Conservation (phyloP, 1,284 basidiomycete genomes). For the Marasmius sp. region DNA sequence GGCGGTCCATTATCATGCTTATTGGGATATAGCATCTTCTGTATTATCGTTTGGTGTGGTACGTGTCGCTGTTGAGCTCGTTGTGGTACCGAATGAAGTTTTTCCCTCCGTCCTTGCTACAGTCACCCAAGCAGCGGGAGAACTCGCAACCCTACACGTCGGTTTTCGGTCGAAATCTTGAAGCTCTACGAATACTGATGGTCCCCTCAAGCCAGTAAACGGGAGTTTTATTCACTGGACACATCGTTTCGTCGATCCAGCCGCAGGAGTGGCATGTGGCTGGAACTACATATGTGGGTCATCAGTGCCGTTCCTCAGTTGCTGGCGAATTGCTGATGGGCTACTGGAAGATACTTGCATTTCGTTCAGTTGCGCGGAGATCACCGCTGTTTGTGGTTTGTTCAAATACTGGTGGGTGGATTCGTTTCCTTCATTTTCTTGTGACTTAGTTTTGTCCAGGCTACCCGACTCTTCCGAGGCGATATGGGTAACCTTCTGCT, state of each 20-base stretch:
- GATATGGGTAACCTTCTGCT: conserved; percentile 14
- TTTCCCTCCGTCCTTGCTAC: background rate
- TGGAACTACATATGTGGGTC: conserved; percentile 15
- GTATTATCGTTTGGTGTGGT: conserved; percentile 15
- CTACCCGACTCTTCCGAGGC: conserved; percentile 13
- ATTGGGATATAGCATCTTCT: conserved; percentile 13
- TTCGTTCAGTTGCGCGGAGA: conserved; percentile 14
- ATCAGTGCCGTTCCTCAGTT: background rate
- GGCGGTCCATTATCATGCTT: conserved; percentile 14
- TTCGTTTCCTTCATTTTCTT: background rate
- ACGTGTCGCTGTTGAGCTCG: background rate
- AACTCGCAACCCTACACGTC: conserved; percentile 7
- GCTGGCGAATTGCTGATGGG: background rate
- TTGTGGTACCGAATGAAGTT: background rate
- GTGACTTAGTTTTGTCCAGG: background rate
- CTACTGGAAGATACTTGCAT: conserved; percentile 10
- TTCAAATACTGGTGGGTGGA: conserved; percentile 13
- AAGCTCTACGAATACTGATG: background rate
- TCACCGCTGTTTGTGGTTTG: conserved; percentile 12
- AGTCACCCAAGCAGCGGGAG: conserved; percentile 13
- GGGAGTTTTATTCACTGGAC: conserved; percentile 15
- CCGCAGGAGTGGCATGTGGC: conserved; percentile 14
- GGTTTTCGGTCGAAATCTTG: background rate
- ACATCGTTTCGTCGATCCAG: conserved; percentile 14
- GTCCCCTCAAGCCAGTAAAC: conserved; percentile 7